Percentiles rank a stretch among this genome's conserved stretches.
Evolutionary conservation across 768 basidiomycete species (phyloP).

Genomic region (Cyathus striatus): DNA sequence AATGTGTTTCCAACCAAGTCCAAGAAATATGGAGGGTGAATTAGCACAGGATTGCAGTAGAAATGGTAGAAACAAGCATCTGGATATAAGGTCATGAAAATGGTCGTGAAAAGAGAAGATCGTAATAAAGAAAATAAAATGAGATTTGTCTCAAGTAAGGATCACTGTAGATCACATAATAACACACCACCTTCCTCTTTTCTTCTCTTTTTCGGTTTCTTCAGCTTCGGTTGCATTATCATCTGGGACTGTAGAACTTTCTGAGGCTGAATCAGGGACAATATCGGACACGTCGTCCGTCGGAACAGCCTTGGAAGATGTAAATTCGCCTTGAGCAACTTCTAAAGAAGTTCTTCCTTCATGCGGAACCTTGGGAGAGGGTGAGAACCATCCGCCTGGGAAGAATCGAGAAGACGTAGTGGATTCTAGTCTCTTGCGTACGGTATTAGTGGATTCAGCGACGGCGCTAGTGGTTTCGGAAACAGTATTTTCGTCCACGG

Average conservation of each 20-base stretch:
- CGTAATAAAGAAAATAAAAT: slow-evolving; percentile 4
- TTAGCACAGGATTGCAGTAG: not conserved
- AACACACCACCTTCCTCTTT: slow-evolving; percentile 32
- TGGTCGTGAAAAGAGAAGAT: slow-evolving; percentile 9
- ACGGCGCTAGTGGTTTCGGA: slow-evolving; percentile 6
- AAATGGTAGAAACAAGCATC: not conserved
- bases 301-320: slow-evolving; percentile 18
- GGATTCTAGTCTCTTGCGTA: slow-evolving; percentile 40
- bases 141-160: not conserved
- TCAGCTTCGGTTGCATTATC: slow-evolving; percentile 9
- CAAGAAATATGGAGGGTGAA: not conserved
- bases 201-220: slow-evolving; percentile 21
- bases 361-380: slow-evolving; percentile 26
- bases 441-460: slow-evolving; percentile 7
- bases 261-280: slow-evolving; percentile 7
- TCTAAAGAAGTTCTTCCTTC: slow-evolving; percentile 43
- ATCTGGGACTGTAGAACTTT: slow-evolving; percentile 6
- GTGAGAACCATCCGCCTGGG: slow-evolving; percentile 48
- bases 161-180: slow-evolving; percentile 25
- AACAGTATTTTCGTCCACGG: not conserved
- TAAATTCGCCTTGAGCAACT: slow-evolving; percentile 43
- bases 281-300: slow-evolving; percentile 15
- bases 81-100: not conserved
- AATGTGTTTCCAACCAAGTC: not conserved
- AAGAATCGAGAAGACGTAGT: slow-evolving; percentile 50